These are phyloP conservation scores for Megacollybia marginata DNA, from an alignment of 768 basidiomycete genomes.

Conservation along the genomic window DNA sequence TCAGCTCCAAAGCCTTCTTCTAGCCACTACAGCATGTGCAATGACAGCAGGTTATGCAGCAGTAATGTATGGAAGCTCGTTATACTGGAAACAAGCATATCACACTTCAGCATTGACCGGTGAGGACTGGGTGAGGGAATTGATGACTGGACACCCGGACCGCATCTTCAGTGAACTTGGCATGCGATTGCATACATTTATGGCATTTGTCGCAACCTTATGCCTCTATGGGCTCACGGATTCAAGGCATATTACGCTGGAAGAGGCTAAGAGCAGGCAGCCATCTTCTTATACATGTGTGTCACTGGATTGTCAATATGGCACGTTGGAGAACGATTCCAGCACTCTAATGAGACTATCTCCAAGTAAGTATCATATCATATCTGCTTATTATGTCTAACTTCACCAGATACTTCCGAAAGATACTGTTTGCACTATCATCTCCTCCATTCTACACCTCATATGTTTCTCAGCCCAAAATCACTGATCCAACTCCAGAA, in stretches of 20 bases:
- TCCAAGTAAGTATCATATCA: slow-evolving; percentile 1
- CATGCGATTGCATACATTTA: slow-evolving; percentile 13
- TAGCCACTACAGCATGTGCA: background rate
- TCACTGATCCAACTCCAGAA: slow-evolving; percentile 8
- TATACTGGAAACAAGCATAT: slow-evolving; percentile 9
- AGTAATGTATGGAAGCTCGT: slow-evolving; percentile 2
- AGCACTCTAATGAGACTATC: slow-evolving; percentile 16
- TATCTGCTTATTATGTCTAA: background rate
- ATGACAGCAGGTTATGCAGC: background rate
- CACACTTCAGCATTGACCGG: slow-evolving; percentile 17
- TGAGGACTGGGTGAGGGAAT: slow-evolving; percentile 13
- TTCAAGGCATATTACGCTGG: slow-evolving; percentile 6
- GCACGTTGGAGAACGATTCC: slow-evolving; percentile 16
- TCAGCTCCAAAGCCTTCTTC: slow-evolving; percentile 7
- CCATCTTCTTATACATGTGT: slow-evolving; percentile 12
- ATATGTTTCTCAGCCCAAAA: background rate
- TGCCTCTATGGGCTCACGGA: slow-evolving; percentile 1
- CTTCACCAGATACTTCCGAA: background rate
- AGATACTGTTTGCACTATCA: background rate
- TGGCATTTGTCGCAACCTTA: slow-evolving; percentile 7
- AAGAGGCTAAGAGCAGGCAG: slow-evolving; percentile 11
- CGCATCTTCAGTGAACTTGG: slow-evolving; percentile 14
- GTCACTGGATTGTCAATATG: slow-evolving; percentile 12
- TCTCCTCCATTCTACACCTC: background rate
- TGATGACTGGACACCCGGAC: slow-evolving; percentile 16